Percentiles rank a stretch among this genome's conserved stretches.
Conservation (phyloP, 2,329 filamentous ascomycete species). For the Cercospora beticola region DNA sequence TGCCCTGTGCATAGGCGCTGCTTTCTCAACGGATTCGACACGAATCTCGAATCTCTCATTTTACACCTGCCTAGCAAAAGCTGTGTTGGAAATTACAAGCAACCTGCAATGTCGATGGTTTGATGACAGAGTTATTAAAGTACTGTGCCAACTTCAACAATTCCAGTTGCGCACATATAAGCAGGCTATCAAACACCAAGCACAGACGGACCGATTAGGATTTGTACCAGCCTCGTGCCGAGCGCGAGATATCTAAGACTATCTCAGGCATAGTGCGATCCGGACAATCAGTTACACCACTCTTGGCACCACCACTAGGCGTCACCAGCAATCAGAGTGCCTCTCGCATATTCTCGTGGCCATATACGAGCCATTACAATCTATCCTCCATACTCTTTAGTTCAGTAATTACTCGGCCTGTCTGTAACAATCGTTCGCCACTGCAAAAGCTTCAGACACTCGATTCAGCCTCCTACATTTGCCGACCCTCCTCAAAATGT, state of each 20-base stretch:
- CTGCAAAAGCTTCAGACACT: background rate
- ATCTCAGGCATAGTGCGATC: background rate
- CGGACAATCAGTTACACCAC: conserved; percentile 1
- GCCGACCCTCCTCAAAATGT: background rate
- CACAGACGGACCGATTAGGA: conserved; percentile 2
- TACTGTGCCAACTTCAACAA: background rate
- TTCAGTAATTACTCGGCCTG: background rate
- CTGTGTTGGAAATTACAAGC: background rate
- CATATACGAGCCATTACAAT: background rate
- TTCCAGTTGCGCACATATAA: background rate
- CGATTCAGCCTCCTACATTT: background rate
- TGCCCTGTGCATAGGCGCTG: background rate
- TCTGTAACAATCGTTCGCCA: background rate
- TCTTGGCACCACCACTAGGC: background rate
- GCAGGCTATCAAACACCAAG: background rate
- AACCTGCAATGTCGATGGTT: background rate
- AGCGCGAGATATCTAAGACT: background rate
- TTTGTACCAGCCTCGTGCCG: background rate
- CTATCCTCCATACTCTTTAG: background rate
- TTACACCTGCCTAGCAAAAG: background rate
- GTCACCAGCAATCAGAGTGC: background rate
- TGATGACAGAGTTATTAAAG: background rate
- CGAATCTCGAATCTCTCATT: background rate
- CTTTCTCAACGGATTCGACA: background rate
- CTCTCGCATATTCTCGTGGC: background rate